Base-by-base conservation (phyloP, 169 alveolate species). In the Eimeria zaria region DNA sequence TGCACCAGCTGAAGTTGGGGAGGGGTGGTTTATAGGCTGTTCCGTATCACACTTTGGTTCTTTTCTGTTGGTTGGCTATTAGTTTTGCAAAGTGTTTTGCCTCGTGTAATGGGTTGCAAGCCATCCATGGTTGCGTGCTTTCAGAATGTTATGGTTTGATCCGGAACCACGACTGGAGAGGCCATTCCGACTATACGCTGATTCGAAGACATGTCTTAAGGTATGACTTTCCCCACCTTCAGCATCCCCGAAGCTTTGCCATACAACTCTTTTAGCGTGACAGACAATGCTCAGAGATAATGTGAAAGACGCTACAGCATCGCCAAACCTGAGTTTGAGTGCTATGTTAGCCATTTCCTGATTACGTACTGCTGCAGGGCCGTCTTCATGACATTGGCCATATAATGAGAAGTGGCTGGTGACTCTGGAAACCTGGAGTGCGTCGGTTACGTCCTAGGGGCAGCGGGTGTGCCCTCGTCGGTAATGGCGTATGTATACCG, bases 71-170 rank as follows among this genome's bases (percentile, higher is more conserved):
- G 1, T 73, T 73, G 33, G 83, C 64, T 18, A 12, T 30, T 41
- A 24, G 48, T 30, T 46, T 8, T 46, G 48, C 44, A 16, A 4
- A 7, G 20, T 6, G 41, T 27, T n/a, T 41, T 27, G 41, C n/a
- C 44, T 27, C 41, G 2, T 48, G 22, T 27, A 20, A 2, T 0
- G 18, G 24, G 16, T 51, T 24, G 4, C 8, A 46, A 12, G 22
- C 27, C 46, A 64, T 33, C 24, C 11, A 3, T 64, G 60, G 55
- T 1, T 80, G 64, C 41, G 67, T 64, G 71, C 12, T n/a, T 41
- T 44, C 95, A 96, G 97, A 69, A 90, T 96, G 96, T 67, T 96
- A 48, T 96, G 97, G 97, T 96, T 96, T 76, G 97, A 96, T 44
- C 96, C 97, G 44, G 97, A 96, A 83, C 97, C 97, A 6, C 96